Evolutionary conservation across 2,329 filamentous ascomycete genomes (phyloP), one percentile per base, ranked within the genome.

Genomic region (Aspergillus versicolor): DNA sequence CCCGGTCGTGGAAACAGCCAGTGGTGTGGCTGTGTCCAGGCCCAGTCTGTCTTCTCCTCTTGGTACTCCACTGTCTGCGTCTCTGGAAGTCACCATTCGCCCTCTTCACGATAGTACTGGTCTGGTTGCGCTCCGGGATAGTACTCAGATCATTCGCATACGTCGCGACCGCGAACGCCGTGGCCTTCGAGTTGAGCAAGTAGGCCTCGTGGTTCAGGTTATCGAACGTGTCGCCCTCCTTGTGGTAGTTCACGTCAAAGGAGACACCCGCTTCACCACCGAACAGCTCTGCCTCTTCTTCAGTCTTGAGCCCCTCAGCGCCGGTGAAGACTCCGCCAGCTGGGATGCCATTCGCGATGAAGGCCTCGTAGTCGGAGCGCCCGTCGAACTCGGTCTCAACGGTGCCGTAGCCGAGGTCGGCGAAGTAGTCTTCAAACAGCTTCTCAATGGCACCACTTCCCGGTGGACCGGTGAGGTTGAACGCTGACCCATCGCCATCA

Each of bases 321-420:
- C 89, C 89, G 1, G 89, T 91, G 48, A 88, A 88, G 59, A 92
- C 86, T 38, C 89, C 89, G n/a, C 89, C 89, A 2, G 84, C 84
- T 0, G 89, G 87, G 42, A 92, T 90, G 5, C 87, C 87, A 56
- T 84, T 80, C 22, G 84, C 81, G 65, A 92, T 88, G 76, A 92
- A 92, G 1, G 84, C 87, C 51, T 87, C 88, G 66, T 93, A 93
- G 73, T 93, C 90, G 62, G 86, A 90, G 56, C 90, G 86, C 7
- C 89, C 90, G 63, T 91, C 88, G 64, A 93, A 92, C 2, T 86
- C 83, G 24, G 89, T 89, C 58, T 88, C 84, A 0, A 85, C 88
- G 70, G 86, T 87, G 74, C 86, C 87, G 54, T 86, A 79, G 3
- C 81, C 87, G 17, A 87, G 79, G 1, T 75, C 71, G 59, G 80